Percentiles rank a stretch among this genome's conserved stretches.
Evolutionary conservation across 805 yeast genomes (phyloP).

Genomic region (Ascoidea rubescens): DNA sequence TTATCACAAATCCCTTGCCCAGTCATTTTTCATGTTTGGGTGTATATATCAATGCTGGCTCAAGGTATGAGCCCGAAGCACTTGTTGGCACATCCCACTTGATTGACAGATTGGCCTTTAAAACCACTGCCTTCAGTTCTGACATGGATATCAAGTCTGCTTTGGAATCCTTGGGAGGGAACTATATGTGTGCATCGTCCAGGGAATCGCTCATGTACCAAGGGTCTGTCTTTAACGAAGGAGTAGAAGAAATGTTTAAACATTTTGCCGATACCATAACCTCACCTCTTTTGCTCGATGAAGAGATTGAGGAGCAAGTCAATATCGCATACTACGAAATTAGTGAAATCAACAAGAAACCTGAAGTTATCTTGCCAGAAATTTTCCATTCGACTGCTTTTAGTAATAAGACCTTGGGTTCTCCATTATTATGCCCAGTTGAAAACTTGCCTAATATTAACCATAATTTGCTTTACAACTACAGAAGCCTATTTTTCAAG

Average conservation of each 20-base stretch:
- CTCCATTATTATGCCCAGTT: constrained; percentile 71
- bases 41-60: constrained; percentile 80
- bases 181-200: constrained; percentile 84
- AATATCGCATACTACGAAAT: constrained; percentile 70
- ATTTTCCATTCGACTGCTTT: constrained; percentile 80
- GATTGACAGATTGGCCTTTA: constrained; percentile 75
- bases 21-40: constrained; percentile 90
- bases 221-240: constrained; percentile 84
- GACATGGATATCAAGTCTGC: constrained; percentile 63
- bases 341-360: constrained; percentile 67
- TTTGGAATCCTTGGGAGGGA: constrained; percentile 78
- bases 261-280: constrained; percentile 68
- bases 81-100: constrained; percentile 72
- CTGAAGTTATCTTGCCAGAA: constrained; percentile 80
- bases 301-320: constrained; percentile 63
- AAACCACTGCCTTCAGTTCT: constrained; percentile 42
- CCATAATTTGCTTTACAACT: constrained; percentile 22
- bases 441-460: constrained; percentile 47
- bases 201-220: constrained; percentile 89
- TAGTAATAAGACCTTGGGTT: constrained; percentile 58
- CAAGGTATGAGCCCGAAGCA: constrained; percentile 54
- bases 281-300: constrained; percentile 49
- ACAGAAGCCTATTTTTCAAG: constrained; percentile 50
- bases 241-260: constrained; percentile 65
- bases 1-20: constrained; percentile 75